phyloP scores from a whole-genome alignment of 2,329 filamentous ascomycete species.

The Claviceps maximensis region DNA sequence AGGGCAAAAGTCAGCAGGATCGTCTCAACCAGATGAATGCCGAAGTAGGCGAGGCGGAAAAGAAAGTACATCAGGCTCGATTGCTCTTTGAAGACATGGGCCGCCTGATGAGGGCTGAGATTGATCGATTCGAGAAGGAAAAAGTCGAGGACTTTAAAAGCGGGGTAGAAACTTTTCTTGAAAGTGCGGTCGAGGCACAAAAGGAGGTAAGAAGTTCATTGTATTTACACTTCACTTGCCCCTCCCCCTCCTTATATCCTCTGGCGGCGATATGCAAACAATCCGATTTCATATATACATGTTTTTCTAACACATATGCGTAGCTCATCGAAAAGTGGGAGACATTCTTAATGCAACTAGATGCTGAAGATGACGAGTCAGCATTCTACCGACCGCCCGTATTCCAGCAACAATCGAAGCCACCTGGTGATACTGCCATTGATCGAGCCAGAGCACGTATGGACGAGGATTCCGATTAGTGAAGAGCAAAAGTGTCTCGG shows the following conservation, averaged over 20 bases:
- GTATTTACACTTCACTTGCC: background rate
- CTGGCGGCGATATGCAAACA: background rate
- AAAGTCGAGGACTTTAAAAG: conserved; percentile 99
- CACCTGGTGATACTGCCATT: conserved; percentile 43
- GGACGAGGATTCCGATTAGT: conserved; percentile 42
- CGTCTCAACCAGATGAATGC: conserved; percentile 82
- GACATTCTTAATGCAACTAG: conserved; percentile 90
- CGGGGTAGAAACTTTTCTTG: conserved; percentile 91
- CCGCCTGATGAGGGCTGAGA: conserved; percentile 73
- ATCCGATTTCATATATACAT: background rate
- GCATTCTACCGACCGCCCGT: conserved; percentile 52
- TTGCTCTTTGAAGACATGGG: conserved; percentile 97
- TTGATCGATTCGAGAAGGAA: conserved; percentile 89
- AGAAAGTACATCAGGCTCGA: conserved; percentile 79
- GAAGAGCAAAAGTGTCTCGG: conserved; percentile 3
- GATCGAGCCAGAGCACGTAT: conserved; percentile 46
- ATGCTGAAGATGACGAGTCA: conserved; percentile 76
- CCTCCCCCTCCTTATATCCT: conserved; percentile 9
- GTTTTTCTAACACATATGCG: conserved; percentile 5
- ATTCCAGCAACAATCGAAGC: conserved; percentile 35
- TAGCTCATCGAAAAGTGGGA: conserved; percentile 84
- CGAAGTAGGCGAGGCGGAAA: conserved; percentile 88
- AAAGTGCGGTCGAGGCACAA: conserved; percentile 93
- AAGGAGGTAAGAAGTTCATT: conserved; percentile 61
- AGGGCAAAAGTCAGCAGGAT: conserved; percentile 93